Conservation (phyloP, 1,284 basidiomycete genomes). For the Ustilago sp. region DNA sequence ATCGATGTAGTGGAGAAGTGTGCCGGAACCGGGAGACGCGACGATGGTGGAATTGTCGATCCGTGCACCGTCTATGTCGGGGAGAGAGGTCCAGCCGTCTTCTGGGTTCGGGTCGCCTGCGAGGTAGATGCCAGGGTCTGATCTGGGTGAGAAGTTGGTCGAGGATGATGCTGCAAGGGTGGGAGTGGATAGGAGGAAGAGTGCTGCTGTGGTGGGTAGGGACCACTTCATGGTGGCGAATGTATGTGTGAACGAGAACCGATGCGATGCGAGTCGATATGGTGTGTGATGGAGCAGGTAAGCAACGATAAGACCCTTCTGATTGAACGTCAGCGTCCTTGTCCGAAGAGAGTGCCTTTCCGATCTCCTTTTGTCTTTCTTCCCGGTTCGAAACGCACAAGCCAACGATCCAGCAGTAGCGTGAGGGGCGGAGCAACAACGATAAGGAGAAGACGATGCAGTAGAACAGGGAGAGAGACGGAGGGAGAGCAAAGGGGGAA, state of each 20-base stretch:
- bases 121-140: conserved; percentile 56
- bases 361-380: not conserved
- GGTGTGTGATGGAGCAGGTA: not conserved
- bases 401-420: not conserved
- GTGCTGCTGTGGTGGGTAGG: not conserved
- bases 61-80: conserved; percentile 48
- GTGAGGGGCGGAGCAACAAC: not conserved
- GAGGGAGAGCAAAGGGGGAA: not conserved
- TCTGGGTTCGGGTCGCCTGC: conserved; percentile 30
- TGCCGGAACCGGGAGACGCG: conserved; percentile 37
- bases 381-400: not conserved
- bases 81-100: conserved; percentile 50
- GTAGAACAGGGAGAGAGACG: not conserved
- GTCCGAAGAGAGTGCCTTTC: not conserved
- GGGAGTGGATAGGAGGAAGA: not conserved
- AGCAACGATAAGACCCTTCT: not conserved
- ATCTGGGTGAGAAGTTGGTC: conserved; percentile 9
- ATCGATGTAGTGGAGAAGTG: conserved; percentile 58
- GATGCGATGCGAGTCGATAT: too few species aligned
- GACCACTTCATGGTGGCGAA: conserved; percentile 4
- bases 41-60: conserved; percentile 59
- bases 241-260: not conserved
- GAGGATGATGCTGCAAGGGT: not conserved
- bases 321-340: not conserved
- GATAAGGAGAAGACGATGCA: not conserved